These are phyloP conservation scores for Kwoniella sp. DNA, from an alignment of 768 basidiomycete genomes.

Conservation along the genomic window DNA sequence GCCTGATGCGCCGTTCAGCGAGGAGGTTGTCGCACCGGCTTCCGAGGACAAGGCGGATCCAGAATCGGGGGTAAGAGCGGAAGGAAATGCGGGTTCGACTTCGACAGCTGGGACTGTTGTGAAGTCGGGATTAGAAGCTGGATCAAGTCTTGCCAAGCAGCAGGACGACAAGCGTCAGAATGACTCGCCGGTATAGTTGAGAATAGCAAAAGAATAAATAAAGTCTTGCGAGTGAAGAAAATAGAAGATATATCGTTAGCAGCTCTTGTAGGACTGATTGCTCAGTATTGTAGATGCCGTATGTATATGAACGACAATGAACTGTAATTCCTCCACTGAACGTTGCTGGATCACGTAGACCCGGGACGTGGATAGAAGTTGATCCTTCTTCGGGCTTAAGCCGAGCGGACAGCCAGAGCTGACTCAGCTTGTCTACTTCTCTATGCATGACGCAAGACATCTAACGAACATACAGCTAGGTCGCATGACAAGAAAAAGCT, in stretches of 20 bases:
- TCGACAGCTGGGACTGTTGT: too few species aligned
- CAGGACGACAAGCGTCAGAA: not conserved
- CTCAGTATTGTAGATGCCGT: too few species aligned
- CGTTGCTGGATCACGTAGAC: too few species aligned
- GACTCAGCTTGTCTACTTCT: not conserved
- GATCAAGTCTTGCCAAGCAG: not conserved
- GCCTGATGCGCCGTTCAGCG: constrained; percentile 1
- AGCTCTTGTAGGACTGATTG: too few species aligned
- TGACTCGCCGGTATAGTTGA: constrained; percentile 1
- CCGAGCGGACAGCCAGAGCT: too few species aligned
- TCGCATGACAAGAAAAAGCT: not conserved
- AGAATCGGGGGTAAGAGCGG: not conserved
- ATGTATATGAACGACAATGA: too few species aligned
- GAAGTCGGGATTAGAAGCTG: not conserved
- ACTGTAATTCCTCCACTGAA: too few species aligned
- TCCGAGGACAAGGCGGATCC: not conserved
- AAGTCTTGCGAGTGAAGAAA: too few species aligned
- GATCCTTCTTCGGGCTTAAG: too few species aligned
- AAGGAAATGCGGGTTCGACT: too few species aligned
- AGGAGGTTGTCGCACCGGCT: not conserved
- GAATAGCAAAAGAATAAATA: not conserved
- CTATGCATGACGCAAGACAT: not conserved
- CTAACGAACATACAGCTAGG: not conserved
- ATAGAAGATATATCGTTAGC: too few species aligned
- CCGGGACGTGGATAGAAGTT: too few species aligned